Percentiles rank a stretch among this genome's conserved stretches.
Conservation (phyloP, 441 rosid genomes). For the Oxalis stricta region DNA sequence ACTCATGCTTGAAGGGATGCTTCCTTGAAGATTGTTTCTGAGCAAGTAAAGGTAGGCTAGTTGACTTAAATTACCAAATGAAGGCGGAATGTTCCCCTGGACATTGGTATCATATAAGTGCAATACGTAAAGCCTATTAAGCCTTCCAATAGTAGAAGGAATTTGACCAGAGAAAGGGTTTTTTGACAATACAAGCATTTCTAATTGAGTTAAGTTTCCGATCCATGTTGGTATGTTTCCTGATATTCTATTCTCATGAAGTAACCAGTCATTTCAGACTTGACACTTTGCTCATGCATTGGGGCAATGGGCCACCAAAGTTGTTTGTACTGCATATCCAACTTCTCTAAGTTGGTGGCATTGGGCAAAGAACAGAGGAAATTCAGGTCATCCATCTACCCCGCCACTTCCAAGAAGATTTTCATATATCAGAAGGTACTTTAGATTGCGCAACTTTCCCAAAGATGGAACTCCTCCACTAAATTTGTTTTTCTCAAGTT, state of each 20-base stretch:
- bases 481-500: neutral
- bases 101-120: too few species aligned
- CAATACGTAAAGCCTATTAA: too few species aligned
- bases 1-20: too few species aligned
- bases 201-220: neutral
- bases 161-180: too few species aligned
- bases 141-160: too few species aligned
- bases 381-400: neutral
- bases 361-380: slow-evolving; percentile 8
- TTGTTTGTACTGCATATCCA: neutral
- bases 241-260: neutral
- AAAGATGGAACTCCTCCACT: slow-evolving; percentile 4
- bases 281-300: neutral
- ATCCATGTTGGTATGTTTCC: neutral
- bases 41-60: too few species aligned
- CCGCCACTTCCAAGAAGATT: slow-evolving; percentile 8
- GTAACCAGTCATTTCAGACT: neutral
- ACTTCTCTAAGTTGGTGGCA: neutral
- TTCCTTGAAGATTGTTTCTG: too few species aligned
- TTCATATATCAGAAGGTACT: neutral
- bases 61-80: too few species aligned
- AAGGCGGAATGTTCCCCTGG: too few species aligned
- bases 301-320: slow-evolving; percentile 3
- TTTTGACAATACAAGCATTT: too few species aligned
- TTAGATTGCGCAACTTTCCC: neutral